These are phyloP conservation scores for Exophiala oligosperma DNA, from an alignment of 2,329 filamentous ascomycete species.

Conservation along the genomic window DNA sequence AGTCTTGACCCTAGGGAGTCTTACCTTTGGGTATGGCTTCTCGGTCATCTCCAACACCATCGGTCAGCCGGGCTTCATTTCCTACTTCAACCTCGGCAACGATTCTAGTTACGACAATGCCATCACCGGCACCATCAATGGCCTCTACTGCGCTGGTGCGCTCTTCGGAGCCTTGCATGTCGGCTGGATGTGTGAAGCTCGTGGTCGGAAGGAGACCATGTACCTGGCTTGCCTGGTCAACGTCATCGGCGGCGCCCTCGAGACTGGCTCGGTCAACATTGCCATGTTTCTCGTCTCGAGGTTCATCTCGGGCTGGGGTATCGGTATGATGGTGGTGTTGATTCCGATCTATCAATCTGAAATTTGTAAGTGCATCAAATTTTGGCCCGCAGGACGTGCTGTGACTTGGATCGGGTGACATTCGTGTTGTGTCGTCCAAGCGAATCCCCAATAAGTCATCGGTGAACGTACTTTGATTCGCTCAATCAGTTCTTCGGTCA, in stretches of 20 bases:
- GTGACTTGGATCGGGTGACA: background rate
- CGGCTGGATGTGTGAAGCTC: conserved; percentile 21
- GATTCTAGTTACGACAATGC: conserved; percentile 37
- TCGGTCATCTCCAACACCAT: conserved; percentile 55
- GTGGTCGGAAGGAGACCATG: conserved; percentile 22
- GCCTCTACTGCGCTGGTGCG: conserved; percentile 21
- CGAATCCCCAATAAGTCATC: no score
- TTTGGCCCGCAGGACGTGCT: background rate
- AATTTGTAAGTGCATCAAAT: conserved; percentile 32
- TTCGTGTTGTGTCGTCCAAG: background rate
- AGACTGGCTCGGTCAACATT: conserved; percentile 20
- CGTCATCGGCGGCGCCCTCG: conserved; percentile 21
- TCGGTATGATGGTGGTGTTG: conserved; percentile 23
- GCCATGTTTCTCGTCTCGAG: conserved; percentile 25
- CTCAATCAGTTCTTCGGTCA: background rate
- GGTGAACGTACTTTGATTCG: background rate
- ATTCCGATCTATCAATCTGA: conserved; percentile 22
- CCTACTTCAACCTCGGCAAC: conserved; percentile 45
- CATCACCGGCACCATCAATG: conserved; percentile 35
- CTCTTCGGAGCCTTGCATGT: conserved; percentile 19
- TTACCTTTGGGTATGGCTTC: conserved; percentile 52
- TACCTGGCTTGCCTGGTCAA: conserved; percentile 19
- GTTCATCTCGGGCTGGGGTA: conserved; percentile 21
- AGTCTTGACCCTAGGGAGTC: conserved; percentile 20
- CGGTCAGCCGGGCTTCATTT: conserved; percentile 55